Conservation (phyloP, 331 rosid genomes). For the Malus hybrid region DNA sequence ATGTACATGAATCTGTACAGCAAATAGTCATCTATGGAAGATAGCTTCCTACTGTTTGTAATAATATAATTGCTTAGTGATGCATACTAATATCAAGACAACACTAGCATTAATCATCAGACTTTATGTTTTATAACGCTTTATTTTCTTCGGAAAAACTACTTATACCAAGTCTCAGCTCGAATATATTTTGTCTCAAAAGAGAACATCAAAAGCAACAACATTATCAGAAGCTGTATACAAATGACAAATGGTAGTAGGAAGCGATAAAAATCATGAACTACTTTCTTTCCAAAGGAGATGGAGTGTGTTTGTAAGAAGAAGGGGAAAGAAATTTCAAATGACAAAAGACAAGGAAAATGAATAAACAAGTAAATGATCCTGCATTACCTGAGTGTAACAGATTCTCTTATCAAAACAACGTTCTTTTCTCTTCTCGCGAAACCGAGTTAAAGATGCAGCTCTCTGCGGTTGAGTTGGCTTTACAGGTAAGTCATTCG, state of each 20-base stretch:
- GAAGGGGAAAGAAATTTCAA: neutral
- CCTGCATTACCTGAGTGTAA: slow-evolving; percentile 31
- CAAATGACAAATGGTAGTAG: neutral
- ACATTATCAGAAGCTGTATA: neutral
- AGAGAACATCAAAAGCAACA: neutral
- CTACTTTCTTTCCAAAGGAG: neutral
- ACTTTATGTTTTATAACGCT: neutral
- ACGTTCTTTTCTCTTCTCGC: slow-evolving; percentile 50
- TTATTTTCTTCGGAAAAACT: no score
- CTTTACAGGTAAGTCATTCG: slow-evolving; percentile 23
- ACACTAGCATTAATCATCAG: neutral
- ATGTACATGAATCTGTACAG: no score
- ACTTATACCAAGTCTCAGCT: neutral
- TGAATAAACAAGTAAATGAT: neutral
- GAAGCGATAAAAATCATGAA: neutral
- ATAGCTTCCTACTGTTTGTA: no score
- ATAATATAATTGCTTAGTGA: neutral
- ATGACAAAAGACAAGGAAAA: neutral
- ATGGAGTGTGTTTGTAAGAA: neutral
- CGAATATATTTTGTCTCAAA: neutral
- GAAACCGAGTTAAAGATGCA: slow-evolving; percentile 40
- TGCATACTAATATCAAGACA: neutral
- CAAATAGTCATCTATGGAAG: no score
- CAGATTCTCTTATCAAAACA: slow-evolving; percentile 47
- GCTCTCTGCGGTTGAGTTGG: slow-evolving; percentile 46